phyloP scores from a whole-genome alignment of 2,329 filamentous ascomycete genomes.

The Massarina eburnea region DNA sequence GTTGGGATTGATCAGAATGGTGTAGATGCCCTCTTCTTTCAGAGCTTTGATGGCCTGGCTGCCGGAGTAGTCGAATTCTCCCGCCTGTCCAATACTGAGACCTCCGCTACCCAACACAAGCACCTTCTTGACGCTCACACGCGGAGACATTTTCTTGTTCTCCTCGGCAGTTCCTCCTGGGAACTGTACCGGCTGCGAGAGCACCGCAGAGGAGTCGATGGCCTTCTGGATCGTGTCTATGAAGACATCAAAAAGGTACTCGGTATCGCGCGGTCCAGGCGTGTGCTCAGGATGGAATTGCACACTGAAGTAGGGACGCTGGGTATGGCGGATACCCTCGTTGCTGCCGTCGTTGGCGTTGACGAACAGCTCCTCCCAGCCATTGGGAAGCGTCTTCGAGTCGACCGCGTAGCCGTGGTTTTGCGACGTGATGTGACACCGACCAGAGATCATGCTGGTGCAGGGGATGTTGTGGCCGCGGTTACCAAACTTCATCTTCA shows the following conservation, averaged over 20 bases:
- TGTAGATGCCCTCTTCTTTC: slow-evolving; percentile 98
- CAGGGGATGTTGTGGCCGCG: slow-evolving; percentile 98
- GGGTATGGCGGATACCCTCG: slow-evolving; percentile 89
- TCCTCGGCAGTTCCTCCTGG: slow-evolving; percentile 81
- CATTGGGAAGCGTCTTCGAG: slow-evolving; percentile 69
- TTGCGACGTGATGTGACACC: slow-evolving; percentile 98
- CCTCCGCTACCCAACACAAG: slow-evolving; percentile 92
- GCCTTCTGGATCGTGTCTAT: slow-evolving; percentile 79
- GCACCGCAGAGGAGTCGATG: slow-evolving; percentile 64
- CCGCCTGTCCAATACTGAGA: slow-evolving; percentile 94
- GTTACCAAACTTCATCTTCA: slow-evolving; percentile 99
- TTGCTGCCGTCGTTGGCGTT: slow-evolving; percentile 99
- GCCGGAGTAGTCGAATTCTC: slow-evolving; percentile 98
- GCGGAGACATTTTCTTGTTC: slow-evolving; percentile 74
- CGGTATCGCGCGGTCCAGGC: slow-evolving; percentile 90
- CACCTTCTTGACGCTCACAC: slow-evolving; percentile 88
- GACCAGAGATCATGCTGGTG: slow-evolving; percentile 91
- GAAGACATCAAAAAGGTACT: slow-evolving; percentile 97
- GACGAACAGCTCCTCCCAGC: slow-evolving; percentile 93
- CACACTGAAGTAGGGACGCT: slow-evolving; percentile 95
- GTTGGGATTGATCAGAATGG: slow-evolving; percentile 97
- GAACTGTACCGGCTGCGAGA: slow-evolving; percentile 77
- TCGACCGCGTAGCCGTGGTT: slow-evolving; percentile 98
- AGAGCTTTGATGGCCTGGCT: slow-evolving; percentile 98
- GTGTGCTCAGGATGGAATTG: slow-evolving; percentile 99